These are phyloP conservation scores for Protomyces inundatus DNA, from an alignment of 1,139 yeast species.

Conservation along the genomic window DNA sequence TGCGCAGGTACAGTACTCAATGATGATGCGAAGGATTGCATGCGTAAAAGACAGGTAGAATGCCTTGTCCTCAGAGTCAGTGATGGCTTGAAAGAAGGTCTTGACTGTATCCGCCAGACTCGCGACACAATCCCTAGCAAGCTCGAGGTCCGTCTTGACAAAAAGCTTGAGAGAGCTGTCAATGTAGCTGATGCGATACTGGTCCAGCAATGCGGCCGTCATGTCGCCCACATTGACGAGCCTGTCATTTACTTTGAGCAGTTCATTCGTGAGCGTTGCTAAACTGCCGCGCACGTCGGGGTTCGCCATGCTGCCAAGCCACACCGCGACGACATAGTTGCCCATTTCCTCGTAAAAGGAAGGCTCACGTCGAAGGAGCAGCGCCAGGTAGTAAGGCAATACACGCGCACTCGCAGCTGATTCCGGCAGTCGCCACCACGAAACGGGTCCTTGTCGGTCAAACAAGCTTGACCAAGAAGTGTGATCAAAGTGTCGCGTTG, in stretches of 20 bases:
- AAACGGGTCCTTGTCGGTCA: not conserved
- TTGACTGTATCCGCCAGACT: not conserved
- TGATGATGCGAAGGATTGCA: not conserved
- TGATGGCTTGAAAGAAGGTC: not conserved
- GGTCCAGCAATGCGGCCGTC: not conserved
- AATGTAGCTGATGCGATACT: not conserved
- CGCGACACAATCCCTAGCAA: not conserved
- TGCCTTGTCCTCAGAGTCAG: not conserved
- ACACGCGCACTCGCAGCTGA: not conserved
- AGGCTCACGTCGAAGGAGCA: not conserved
- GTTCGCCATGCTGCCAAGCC: conserved; percentile 2
- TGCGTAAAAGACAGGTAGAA: not conserved
- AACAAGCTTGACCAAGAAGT: conserved; percentile 1
- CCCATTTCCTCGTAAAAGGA: conserved; percentile 8
- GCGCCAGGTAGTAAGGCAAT: conserved; percentile 9
- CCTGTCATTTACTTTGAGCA: not conserved
- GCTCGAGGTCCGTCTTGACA: not conserved
- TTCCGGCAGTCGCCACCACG: conserved; percentile 10
- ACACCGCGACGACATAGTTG: not conserved
- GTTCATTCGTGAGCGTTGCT: conserved; percentile 9
- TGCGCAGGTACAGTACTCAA: not conserved
- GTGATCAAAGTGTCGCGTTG: not conserved
- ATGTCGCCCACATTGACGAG: not conserved
- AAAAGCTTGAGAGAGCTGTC: not conserved
- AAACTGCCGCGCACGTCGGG: conserved; percentile 11